phyloP scores from a whole-genome alignment of 1,284 basidiomycete species.

The Irpex sp. region DNA sequence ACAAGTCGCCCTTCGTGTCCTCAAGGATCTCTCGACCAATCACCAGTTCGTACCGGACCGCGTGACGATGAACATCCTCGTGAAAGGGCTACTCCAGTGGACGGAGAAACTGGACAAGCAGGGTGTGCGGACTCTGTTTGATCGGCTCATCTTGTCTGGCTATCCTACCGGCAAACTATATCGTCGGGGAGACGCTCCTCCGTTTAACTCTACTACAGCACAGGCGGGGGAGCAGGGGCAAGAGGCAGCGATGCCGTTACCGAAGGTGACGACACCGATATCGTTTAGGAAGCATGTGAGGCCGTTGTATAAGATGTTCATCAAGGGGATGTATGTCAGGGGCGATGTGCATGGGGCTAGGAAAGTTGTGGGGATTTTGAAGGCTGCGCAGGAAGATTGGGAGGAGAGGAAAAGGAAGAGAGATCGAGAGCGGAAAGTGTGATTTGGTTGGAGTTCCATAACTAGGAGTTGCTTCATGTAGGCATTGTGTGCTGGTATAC shows the following conservation, averaged over 20 bases:
- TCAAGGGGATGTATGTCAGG: constrained; percentile 52
- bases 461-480: background rate
- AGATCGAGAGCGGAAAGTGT: background rate
- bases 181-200: constrained; percentile 8
- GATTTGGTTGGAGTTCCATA: no score
- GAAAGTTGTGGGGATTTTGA: constrained; percentile 50
- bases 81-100: constrained; percentile 53
- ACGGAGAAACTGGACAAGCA: constrained; percentile 31
- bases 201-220: constrained; percentile 11
- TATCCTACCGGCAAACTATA: constrained; percentile 38
- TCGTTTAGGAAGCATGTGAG: constrained; percentile 50
- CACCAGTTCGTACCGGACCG: constrained; percentile 51
- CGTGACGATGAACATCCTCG: constrained; percentile 57
- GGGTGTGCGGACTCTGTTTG: constrained; percentile 51
- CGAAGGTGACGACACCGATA: constrained; percentile 32
- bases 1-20: constrained; percentile 35
- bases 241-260: constrained; percentile 21
- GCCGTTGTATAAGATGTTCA: constrained; percentile 67
- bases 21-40: constrained; percentile 33
- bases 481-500: background rate
- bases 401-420: background rate
- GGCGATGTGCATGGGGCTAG: constrained; percentile 48
- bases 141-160: constrained; percentile 49
- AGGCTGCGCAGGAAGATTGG: constrained; percentile 30
- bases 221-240: background rate